A percentile compares a stretch with the other conserved stretches of the same genome.
Conservation (phyloP, 148 eudicot genomes). For the Polygonum aviculare region DNA sequence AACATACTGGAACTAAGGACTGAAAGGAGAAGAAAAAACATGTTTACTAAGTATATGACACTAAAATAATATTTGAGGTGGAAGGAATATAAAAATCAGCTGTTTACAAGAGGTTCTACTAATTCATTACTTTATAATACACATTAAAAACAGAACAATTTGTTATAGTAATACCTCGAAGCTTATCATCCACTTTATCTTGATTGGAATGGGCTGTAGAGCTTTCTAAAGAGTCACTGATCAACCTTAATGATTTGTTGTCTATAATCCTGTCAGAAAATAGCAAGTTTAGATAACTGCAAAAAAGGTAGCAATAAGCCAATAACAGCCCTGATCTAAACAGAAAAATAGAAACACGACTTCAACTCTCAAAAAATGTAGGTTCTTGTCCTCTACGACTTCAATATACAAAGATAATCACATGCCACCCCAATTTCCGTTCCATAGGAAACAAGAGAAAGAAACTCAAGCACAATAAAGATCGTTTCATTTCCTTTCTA, state of each 20-base stretch:
- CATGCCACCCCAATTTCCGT: not conserved
- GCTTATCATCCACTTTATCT: conserved; percentile 48
- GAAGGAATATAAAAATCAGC: not conserved
- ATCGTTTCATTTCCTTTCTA: not conserved
- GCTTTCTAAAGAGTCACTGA: conserved; percentile 55
- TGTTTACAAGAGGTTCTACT: not conserved
- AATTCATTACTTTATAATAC: not conserved
- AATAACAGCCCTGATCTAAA: not conserved
- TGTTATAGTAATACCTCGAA: conserved; percentile 55
- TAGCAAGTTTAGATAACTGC: conserved; percentile 13
- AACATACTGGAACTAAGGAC: not conserved
- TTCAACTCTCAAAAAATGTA: not conserved
- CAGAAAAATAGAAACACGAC: not conserved
- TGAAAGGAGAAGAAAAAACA: not conserved
- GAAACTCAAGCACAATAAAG: not conserved
- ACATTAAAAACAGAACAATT: not conserved
- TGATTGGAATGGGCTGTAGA: conserved; percentile 47
- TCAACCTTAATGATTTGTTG: conserved; percentile 73
- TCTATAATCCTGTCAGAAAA: conserved; percentile 67
- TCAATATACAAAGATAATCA: not conserved
- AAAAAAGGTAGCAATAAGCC: not conserved
- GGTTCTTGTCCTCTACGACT: not conserved
- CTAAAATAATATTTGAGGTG: not conserved
- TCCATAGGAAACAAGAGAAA: not conserved
- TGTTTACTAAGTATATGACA: not conserved